Percentiles rank a stretch among this genome's conserved stretches.
Conservation (phyloP, 192 early-diverging fungal species). For the Obelidium mucronatum region DNA sequence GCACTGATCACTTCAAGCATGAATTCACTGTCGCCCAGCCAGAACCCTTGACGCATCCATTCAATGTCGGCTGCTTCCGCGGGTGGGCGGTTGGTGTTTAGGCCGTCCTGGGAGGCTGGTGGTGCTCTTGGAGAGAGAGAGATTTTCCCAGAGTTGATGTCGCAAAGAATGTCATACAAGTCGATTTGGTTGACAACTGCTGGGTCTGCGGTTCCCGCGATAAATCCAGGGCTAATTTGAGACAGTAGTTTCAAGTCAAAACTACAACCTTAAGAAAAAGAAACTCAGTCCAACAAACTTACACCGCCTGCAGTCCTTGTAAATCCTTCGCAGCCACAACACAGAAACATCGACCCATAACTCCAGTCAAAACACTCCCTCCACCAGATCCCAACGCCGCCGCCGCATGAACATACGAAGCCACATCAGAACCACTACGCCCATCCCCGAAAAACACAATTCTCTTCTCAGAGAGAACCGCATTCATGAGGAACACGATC, state of each 20-base stretch:
- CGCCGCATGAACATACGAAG: conserved; percentile 90
- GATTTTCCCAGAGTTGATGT: conserved; percentile 92
- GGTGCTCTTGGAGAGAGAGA: conserved; percentile 79
- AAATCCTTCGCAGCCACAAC: conserved; percentile 89
- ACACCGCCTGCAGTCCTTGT: conserved; percentile 66
- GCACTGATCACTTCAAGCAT: conserved; percentile 64
- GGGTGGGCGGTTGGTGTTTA: not conserved
- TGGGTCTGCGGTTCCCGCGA: conserved; percentile 97
- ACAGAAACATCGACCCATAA: conserved; percentile 88
- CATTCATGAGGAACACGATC: conserved; percentile 87
- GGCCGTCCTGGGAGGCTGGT: not conserved
- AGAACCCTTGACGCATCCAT: conserved; percentile 37
- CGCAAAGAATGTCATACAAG: conserved; percentile 98
- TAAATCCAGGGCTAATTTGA: conserved; percentile 74
- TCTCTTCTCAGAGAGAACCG: conserved; percentile 90
- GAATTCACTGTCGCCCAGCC: conserved; percentile 50
- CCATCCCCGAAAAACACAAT: conserved; percentile 91
- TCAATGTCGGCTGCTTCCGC: conserved; percentile 41
- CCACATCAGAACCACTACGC: conserved; percentile 89
- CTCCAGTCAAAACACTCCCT: conserved; percentile 83
- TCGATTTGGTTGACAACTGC: conserved; percentile 89
- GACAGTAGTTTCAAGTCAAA: conserved; percentile 14
- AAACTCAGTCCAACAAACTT: conserved; percentile 14
- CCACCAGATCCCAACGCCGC: conserved; percentile 91
- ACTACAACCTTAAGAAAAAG: not conserved